Percentiles rank a stretch among this genome's conserved stretches.
Evolutionary conservation across 306 rosid genomes (phyloP).

Genomic region (Dryas alaskensis): DNA sequence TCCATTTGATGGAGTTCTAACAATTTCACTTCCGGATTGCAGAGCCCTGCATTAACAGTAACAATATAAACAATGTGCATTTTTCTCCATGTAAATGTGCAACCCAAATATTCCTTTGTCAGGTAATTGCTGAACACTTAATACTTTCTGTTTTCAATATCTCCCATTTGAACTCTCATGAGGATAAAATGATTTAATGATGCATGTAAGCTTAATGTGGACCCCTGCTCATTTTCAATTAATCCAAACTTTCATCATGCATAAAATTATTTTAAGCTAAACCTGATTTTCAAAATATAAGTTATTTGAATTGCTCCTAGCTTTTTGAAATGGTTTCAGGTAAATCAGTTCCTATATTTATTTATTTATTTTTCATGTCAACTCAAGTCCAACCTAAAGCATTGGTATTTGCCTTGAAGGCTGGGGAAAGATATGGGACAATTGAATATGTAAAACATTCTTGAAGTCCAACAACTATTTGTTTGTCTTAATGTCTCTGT

Average conservation of each 20-base stretch:
- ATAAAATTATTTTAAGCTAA: too few species aligned
- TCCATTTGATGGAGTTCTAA: conserved; percentile 81
- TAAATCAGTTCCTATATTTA: neutral
- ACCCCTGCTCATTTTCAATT: neutral
- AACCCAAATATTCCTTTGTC: neutral
- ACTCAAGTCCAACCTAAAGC: neutral
- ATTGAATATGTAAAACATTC: neutral
- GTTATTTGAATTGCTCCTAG: neutral
- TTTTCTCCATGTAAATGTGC: neutral
- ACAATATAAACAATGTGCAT: conserved; percentile 1
- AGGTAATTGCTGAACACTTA: conserved; percentile 8
- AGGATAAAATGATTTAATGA: neutral
- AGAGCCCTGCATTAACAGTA: conserved; percentile 62
- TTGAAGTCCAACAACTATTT: neutral
- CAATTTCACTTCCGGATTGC: conserved; percentile 76
- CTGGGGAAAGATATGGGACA: neutral
- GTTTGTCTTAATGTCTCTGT: neutral
- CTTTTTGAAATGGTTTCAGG: neutral
- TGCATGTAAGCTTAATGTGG: neutral
- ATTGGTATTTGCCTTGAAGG: neutral
- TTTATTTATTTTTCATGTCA: neutral
- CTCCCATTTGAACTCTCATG: neutral
- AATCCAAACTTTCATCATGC: neutral
- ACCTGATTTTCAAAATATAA: neutral
- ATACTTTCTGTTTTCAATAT: neutral